Percentiles rank a stretch among this genome's conserved stretches.
These are phyloP conservation scores for Xerocomus brunneocitrinus DNA, from an alignment of 768 basidiomycete species.

Conservation along the genomic window DNA sequence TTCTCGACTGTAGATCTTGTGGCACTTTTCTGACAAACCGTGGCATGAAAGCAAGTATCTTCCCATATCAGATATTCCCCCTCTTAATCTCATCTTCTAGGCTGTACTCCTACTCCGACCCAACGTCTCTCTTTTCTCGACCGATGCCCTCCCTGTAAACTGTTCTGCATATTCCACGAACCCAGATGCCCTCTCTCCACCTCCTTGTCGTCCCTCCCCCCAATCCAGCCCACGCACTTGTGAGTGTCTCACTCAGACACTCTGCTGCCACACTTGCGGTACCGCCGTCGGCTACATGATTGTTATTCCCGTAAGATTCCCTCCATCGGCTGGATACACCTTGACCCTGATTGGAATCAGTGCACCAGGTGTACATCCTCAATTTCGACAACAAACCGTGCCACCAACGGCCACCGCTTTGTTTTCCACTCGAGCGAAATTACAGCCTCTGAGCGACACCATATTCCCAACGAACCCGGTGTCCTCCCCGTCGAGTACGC, in stretches of 20 bases:
- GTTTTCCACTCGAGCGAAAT: constrained; percentile 80
- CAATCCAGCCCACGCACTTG: constrained; percentile 54
- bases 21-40: constrained; percentile 74
- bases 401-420: constrained; percentile 82
- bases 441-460: constrained; percentile 55
- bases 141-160: constrained; percentile 73
- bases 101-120: constrained; percentile 81
- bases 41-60: constrained; percentile 67
- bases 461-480: constrained; percentile 60
- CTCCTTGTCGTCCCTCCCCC: constrained; percentile 35
- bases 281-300: constrained; percentile 75
- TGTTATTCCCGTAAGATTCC: constrained; percentile 50
- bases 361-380: constrained; percentile 74
- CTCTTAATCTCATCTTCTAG: constrained; percentile 34
- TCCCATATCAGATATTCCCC: background rate
- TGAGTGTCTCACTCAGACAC: constrained; percentile 78
- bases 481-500: constrained; percentile 44
- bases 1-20: constrained; percentile 73
- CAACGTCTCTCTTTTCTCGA: constrained; percentile 76
- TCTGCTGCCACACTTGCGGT: constrained; percentile 80
- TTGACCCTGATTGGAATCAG: constrained; percentile 26
- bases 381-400: constrained; percentile 58
- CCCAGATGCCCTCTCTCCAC: constrained; percentile 39
- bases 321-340: constrained; percentile 1
- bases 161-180: constrained; percentile 62